These are phyloP conservation scores for Fusarium sp. DNA, from an alignment of 2,329 filamentous ascomycete species.

Conservation along the genomic window DNA sequence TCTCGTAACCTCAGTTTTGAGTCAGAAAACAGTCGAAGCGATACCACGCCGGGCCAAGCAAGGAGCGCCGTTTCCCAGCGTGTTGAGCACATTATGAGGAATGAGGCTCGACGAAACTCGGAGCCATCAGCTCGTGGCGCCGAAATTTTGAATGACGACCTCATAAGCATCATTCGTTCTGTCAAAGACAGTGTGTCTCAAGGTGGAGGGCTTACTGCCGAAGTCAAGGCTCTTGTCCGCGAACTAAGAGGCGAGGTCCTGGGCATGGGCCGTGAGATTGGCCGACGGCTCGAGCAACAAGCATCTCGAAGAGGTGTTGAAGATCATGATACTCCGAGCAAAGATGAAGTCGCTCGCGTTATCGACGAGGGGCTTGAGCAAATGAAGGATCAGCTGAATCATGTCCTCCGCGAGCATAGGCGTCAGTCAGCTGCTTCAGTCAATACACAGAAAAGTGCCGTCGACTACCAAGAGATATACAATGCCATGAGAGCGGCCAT, in stretches of 20 bases:
- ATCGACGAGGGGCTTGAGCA: slow-evolving; percentile 83
- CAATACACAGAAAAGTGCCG: slow-evolving; percentile 65
- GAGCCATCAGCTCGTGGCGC: slow-evolving; percentile 53
- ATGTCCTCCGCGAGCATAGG: slow-evolving; percentile 78
- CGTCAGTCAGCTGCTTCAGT: slow-evolving; percentile 72
- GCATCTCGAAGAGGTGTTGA: slow-evolving; percentile 58
- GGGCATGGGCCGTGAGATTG: slow-evolving; percentile 92
- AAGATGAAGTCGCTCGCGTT: slow-evolving; percentile 77
- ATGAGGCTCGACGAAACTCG: slow-evolving; percentile 55
- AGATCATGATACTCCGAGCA: slow-evolving; percentile 62
- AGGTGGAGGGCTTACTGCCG: slow-evolving; percentile 86
- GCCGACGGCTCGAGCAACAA: slow-evolving; percentile 80
- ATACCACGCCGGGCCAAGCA: slow-evolving; percentile 48
- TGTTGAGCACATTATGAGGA: slow-evolving; percentile 57
- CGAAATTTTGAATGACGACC: slow-evolving; percentile 77
- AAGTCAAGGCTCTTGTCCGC: slow-evolving; percentile 89
- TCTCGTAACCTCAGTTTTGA: slow-evolving; percentile 54
- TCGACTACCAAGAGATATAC: slow-evolving; percentile 88
- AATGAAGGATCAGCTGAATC: slow-evolving; percentile 84
- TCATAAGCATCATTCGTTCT: slow-evolving; percentile 82
- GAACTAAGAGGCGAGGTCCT: slow-evolving; percentile 92
- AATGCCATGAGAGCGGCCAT: slow-evolving; percentile 82
- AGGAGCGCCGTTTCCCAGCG: slow-evolving; percentile 51
- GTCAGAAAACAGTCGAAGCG: slow-evolving; percentile 46
- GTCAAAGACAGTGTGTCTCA: slow-evolving; percentile 93